Evolutionary conservation across 768 basidiomycete genomes (phyloP).

Genomic region (Serendipita sp.): DNA sequence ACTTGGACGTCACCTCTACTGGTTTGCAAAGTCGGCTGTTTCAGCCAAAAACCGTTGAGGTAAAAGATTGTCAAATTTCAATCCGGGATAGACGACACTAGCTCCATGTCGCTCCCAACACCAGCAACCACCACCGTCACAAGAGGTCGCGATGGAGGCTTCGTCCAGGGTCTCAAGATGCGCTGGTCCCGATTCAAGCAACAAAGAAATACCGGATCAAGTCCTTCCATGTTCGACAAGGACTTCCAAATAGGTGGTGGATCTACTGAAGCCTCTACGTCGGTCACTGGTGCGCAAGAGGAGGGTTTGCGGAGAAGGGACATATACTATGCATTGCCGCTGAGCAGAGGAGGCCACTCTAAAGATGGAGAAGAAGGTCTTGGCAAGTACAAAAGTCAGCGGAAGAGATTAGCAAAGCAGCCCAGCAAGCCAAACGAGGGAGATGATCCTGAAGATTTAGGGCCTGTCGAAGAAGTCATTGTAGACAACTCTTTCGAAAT

Average conservation of each 20-base stretch:
- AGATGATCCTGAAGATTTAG: constrained; percentile 19
- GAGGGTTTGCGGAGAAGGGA: neutral
- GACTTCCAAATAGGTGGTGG: neutral
- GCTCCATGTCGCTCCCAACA: neutral
- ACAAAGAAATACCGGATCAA: neutral
- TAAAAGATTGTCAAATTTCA: neutral
- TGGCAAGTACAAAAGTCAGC: neutral
- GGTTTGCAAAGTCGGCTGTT: neutral
- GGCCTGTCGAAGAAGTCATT: constrained; percentile 48
- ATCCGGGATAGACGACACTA: neutral
- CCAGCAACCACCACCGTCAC: neutral
- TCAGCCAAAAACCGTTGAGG: too few species aligned
- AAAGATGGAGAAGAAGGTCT: neutral
- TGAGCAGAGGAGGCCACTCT: neutral
- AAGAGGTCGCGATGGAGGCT: neutral
- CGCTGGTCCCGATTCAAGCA: neutral
- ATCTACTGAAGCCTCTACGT: neutral
- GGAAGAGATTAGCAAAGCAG: neutral
- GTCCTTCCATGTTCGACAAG: neutral
- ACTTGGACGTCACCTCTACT: neutral
- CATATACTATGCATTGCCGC: neutral
- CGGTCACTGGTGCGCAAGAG: neutral
- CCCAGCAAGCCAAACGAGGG: neutral
- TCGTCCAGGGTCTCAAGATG: neutral
- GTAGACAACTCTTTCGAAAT: constrained; percentile 42